Base-by-base conservation (phyloP, 2,329 filamentous ascomycete species). In the Aspergillus neoniger region DNA sequence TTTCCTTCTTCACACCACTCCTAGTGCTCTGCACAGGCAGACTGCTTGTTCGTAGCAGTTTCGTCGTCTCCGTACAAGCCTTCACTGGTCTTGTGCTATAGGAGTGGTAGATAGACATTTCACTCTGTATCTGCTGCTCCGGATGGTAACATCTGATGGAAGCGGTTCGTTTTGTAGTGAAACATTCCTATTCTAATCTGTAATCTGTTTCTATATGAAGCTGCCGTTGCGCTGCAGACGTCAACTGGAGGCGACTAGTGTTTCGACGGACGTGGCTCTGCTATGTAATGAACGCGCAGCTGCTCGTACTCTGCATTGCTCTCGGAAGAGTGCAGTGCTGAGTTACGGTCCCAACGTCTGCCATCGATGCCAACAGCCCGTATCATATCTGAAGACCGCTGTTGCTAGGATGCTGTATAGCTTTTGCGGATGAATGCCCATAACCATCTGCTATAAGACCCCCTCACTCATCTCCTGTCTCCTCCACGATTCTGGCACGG, bases 81-180 rank as follows among this genome's bases (percentile, higher is more conserved):
- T 77, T 77, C 74, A 77, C 63, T 77, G 72, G 69, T 69, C 65
- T 70, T 76, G 68, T 73, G 65, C 67, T 72, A 68, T 73, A 72
- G 81, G 84, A 82, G 87, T 85, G 87, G 83, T 76, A 90, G 86
- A 90, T 79, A 68, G 77, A 85, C 77, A 69, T 69, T 64, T 72
- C 88, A 83, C 86, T 88, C 88, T 88, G 89, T 92, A 92, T 92
- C 89, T 92, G 88, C 89, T 91, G 87, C 89, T 88, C 88, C 90
- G 84, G 89, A 92, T 88, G 78, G 70, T 68, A 63, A 73, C 78
- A 81, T 82, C 82, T 91, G 89, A 91, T 85, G 86, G 87, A 87
- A 80, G 89, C 87, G 83, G 89, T 89, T 92, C 89, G 89, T 82
- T 91, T 73, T 87, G 87, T 73, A 87, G 87, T 85, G 88, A 87